Base-by-base conservation (phyloP, 1,284 basidiomycete genomes). In the Melampsora americana region DNA sequence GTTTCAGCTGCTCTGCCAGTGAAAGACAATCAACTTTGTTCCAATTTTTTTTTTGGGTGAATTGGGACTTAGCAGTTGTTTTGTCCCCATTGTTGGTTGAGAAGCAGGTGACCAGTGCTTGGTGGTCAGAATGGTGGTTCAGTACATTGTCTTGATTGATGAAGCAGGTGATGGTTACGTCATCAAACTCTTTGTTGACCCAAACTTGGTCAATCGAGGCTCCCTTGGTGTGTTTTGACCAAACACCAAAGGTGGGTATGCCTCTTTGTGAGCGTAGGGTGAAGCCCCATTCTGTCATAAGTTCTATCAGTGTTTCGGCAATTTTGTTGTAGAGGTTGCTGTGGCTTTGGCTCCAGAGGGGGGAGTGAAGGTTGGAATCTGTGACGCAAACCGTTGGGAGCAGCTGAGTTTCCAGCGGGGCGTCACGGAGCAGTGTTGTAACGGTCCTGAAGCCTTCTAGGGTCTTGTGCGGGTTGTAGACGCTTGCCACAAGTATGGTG, bases 71-170 rank as follows among this genome's bases (percentile, higher is more conserved):
- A n/a, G 48, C 42, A n/a, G 11, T 50, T 35, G 60, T 16, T 2
- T 32, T 4, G 18, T 59, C 18, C 44, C 26, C 23, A 30, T 14
- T 7, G 42, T 60, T 6, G 1, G 26, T 39, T 1, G 28, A 64
- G 30, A 12, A 39, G 44, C 16, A 2, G 23, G 68, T 59, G 53
- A 28, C 20, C 11, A 71, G 61, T 9, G 69, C 59, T 30, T 71
- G 69, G n/a, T 71, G 60, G 20, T 71, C 69, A 1, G 69, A 71
- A 2, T 39, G 23, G 26, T 71, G 69, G 28, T 60, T 71, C 12
- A 12, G 1, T 1, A 42, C 1, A 11, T 42, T 11, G 44, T 64
- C n/a, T 30, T 44, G n/a, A 18, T 20, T 23, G 11, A 69, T 59
- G 4, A 11, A 46, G 42, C 42, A 61, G 5, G 20, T 4, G 2